Conservation (phyloP, 148 eudicot species). For the Rhododendron griersonianum region DNA sequence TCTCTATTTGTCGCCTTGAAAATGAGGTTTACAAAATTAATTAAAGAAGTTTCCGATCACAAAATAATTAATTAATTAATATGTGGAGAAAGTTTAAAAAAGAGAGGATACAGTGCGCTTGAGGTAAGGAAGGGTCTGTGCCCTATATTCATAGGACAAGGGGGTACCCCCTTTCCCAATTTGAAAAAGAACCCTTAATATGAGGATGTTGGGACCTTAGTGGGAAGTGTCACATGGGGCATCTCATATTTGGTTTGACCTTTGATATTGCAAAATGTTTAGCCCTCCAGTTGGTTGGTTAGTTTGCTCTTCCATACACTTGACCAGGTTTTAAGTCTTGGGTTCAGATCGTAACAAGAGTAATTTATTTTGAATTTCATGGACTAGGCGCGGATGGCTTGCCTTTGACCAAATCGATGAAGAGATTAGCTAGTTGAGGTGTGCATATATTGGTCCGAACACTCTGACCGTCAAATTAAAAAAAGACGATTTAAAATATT, state of each 20-base stretch:
- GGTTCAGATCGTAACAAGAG: too few relatives aligned
- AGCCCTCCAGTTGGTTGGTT: background rate
- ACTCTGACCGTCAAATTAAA: background rate
- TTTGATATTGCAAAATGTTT: too few relatives aligned
- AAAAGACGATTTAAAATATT: background rate
- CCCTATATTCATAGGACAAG: constrained; percentile 7
- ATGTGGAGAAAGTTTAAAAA: background rate
- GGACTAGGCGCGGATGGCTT: background rate
- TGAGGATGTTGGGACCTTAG: constrained; percentile 6
- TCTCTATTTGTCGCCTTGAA: background rate
- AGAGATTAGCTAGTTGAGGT: background rate
- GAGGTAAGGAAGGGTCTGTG: background rate
- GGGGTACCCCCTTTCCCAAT: background rate
- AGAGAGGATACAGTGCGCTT: background rate
- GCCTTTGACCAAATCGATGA: too few relatives aligned
- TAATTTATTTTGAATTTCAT: too few relatives aligned
- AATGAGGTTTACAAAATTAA: background rate
- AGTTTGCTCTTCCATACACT: background rate
- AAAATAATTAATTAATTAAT: too few relatives aligned
- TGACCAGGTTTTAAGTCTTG: too few relatives aligned
- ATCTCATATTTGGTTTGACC: constrained; percentile 8
- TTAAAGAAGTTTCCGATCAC: background rate
- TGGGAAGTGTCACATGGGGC: constrained; percentile 11
- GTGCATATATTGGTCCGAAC: background rate
- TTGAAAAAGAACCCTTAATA: constrained; percentile 4